Base-by-base conservation (phyloP, 306 rosid genomes). In the Geum urbanum region DNA sequence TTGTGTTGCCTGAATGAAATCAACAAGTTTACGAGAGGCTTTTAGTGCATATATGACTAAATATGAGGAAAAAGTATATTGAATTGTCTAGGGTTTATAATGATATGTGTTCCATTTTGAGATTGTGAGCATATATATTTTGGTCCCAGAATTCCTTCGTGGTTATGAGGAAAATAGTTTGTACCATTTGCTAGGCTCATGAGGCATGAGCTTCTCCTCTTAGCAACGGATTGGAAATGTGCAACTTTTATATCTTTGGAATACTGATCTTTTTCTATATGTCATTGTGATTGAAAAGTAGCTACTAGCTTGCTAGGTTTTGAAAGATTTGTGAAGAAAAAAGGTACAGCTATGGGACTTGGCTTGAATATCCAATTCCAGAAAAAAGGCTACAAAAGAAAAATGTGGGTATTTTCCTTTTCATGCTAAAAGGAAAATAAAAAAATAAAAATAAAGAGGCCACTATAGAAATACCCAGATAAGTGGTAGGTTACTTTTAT, bases 1-100 rank as follows among this genome's bases (percentile, higher is more conserved):
- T n/a, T 92, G 98, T 79, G 76, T 80, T 78, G 84, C 79, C 9
- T 90, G 89, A 92, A 63, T 78, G 59, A 45, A 32, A 19, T 68
- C 5, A 15, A 14, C 52, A 50, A 18, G 45, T 37, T 60, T 20
- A 24, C 50, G 43, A 1, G 59, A 68, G 41, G 4, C 8, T 5
- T 4, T 39, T 68, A 13, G 72, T 73, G 60, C 68, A 73, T 69
- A 78, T 72, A 49, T 15, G 73, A 48, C 45, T 24, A 7, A 7
- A 8, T 59, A 55, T 7, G 59, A 45, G 63, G 55, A 11, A 37
- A 22, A 44, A 40, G 40, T 7, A 55, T 12, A 55, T 48, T 74
- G 37, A 32, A 32, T 32, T 32, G 37, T 32, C 37, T 32, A 32
- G 37, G 37, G 37, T 32, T 32, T 32, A 32, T 32, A 3, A 32